Base-by-base conservation (phyloP, 2,329 filamentous ascomycete genomes). In the Aspergillus jensenii region DNA sequence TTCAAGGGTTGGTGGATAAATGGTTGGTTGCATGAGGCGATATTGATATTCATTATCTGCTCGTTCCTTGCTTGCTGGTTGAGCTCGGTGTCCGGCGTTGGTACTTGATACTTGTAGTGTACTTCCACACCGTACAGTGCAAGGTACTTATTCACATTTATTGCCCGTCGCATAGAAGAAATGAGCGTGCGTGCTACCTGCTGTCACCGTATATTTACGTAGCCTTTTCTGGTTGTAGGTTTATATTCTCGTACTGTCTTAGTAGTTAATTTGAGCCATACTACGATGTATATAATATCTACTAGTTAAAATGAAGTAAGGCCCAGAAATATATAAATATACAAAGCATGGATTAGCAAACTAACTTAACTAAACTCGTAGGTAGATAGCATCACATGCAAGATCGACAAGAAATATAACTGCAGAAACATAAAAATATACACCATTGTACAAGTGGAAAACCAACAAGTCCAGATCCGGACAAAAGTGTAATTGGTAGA, bases 51-150 rank as follows among this genome's bases (percentile, higher is more conserved):
- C 21, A 31, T n/a, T 15, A 6, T 31, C 44, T 47, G 15, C 23
- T 52, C 41, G 40, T 48, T 57, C 23, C 54, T 50, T 50, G 47
- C 47, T 50, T 39, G 33, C 33, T 39, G 48, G 59, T 65, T 58
- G 51, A 66, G 65, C 62, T 61, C 47, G 68, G 66, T 68, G 66
- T 68, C 52, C 59, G 68, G 68, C 66, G 67, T 70, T 69, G 17
- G 45, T 49, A 23, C 31, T 45, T 17, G 33, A 40, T 45, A 31
- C 27, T 31, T 31, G 27, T 31, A 46, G 23, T 27, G 12, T 45
- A 23, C 4, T 17, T n/a, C 35, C 35, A 11, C 27, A 11, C 14
- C 35, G 14, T 37, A 37, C 6, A 37, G 14, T 37, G 15, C 35
- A 37, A 37, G 6, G 35, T 37, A 37, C 14, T n/a, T 37, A 37